phyloP scores from a whole-genome alignment of 208 protist genomes.

The Wallacemonas rigidus region DNA sequence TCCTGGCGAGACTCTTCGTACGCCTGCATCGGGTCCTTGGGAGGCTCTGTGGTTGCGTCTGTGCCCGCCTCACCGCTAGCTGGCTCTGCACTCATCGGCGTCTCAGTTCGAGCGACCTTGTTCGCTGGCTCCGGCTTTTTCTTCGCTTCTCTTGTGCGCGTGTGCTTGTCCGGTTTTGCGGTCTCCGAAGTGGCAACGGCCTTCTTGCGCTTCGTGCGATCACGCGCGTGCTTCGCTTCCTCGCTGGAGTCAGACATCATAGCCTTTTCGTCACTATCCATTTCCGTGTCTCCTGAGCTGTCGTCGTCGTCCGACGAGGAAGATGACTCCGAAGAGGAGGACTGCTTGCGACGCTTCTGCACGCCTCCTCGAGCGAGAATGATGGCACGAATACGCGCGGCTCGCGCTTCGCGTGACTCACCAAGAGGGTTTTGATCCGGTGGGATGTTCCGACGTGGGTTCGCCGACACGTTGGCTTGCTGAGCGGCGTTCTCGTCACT shows the following conservation, averaged over 20 bases:
- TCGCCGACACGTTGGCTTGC: not conserved
- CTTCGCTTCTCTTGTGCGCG: slow-evolving; percentile 10
- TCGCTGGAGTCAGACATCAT: not conserved
- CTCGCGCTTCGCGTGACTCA: slow-evolving; percentile 4
- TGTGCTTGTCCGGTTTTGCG: not conserved
- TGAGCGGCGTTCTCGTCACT: not conserved
- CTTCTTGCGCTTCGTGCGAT: slow-evolving; percentile 16
- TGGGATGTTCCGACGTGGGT: not conserved
- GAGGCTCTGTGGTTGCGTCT: not conserved
- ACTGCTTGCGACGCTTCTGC: slow-evolving; percentile 11
- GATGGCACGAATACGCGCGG: slow-evolving; percentile 14
- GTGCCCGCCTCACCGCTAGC: not conserved
- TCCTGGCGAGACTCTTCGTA: slow-evolving; percentile 56
- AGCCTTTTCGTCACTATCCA: slow-evolving; percentile 24
- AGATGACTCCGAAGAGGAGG: not conserved
- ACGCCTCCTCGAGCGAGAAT: slow-evolving; percentile 6
- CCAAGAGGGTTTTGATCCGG: not conserved
- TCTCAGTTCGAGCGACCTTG: not conserved
- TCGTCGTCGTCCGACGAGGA: slow-evolving; percentile 5
- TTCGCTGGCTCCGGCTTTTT: slow-evolving; percentile 13
- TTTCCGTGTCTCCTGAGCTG: slow-evolving; percentile 9
- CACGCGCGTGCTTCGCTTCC: slow-evolving; percentile 1
- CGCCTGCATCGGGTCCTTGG: slow-evolving; percentile 43
- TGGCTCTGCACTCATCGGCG: not conserved
- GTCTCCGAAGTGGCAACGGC: not conserved